Evolutionary conservation across 2,329 filamentous ascomycete genomes (phyloP), one percentile per base, ranked within the genome.

Genomic region (Falciphora oryzae): DNA sequence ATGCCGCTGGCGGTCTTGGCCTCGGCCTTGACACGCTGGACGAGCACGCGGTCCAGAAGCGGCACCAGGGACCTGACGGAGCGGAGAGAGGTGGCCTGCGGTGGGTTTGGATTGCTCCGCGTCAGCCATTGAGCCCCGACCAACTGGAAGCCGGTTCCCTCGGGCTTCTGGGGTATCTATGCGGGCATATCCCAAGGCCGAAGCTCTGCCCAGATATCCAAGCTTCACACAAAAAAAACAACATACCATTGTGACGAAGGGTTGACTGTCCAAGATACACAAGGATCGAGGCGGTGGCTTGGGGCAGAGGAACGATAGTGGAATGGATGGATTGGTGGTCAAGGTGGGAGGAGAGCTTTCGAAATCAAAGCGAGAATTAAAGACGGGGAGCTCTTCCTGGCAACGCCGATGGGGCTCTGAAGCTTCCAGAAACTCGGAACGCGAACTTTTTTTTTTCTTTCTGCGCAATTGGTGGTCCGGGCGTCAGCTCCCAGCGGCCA

Each of bases 21-120:
- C 82, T 98, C 94, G 74, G 94, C 91, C 85, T 98, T 98, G 82
- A 97, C 82, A 80, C 95, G 92, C 88, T 99, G 95, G 72, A 99
- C 92, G 69, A 99, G 90, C 72, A 99, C 93, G 74, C 95, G 94
- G 88, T 99, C 95, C 80, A 99, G 89, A 71, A 99, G 93, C 68
- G 95, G 95, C 66, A 89, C 91, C 73, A 99, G 93, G 75, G 89
- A 89, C 82, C 94, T 95, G 87, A 99, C 93, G 78, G 91, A 96
- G 80, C 94, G 95, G 83, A 98, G 87, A 70, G 93, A 86, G 75
- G 86, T 89, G 71, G 86, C 80, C 86, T 89, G 67, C 25, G 56
- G 28, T 1, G 28, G 29, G 13, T 29, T 44, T 38, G 53, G 31
- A 53, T 53, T n/a, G 44, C 22, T 22, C 18, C 22, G 10, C n/a